A percentile compares a stretch with the other conserved stretches of the same genome.
These are phyloP conservation scores for Pseudocohnilembus persalinus DNA, from an alignment of 169 alveolate genomes.

Conservation along the genomic window DNA sequence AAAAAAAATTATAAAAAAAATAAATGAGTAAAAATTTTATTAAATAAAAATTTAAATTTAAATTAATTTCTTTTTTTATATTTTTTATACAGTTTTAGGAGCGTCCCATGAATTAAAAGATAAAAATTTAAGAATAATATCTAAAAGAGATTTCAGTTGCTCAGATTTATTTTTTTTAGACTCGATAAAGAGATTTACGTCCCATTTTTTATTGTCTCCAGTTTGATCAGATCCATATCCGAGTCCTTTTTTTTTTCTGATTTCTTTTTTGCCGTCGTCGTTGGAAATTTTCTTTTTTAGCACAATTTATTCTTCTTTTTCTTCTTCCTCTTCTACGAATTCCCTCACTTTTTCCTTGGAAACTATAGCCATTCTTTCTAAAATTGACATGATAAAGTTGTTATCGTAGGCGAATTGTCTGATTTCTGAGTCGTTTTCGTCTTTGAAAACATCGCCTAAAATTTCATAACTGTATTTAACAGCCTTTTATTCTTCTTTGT, in stretches of 20 bases:
- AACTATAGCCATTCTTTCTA: conserved; percentile 41
- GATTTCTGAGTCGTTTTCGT: conserved; percentile 15
- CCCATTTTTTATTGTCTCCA: conserved; percentile 81
- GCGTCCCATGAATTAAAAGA: conserved; percentile 57
- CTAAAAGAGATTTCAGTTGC: conserved; percentile 60
- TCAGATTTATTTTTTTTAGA: conserved; percentile 67
- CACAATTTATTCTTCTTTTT: conserved; percentile 29
- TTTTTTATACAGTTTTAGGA: conserved; percentile 13
- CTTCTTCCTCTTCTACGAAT: conserved; percentile 42
- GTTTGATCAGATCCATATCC: conserved; percentile 84
- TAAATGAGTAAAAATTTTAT: too few relatives aligned
- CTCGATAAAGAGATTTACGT: conserved; percentile 70
- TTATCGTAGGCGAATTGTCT: conserved; percentile 22
- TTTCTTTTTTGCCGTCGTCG: conserved; percentile 32
- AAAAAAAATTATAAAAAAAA: not conserved
- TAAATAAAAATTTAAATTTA: too few relatives aligned
- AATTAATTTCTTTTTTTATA: not conserved
- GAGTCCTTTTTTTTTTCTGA: conserved; percentile 52
- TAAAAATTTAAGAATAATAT: conserved; percentile 64
- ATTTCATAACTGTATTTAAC: conserved; percentile 24
- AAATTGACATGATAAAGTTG: conserved; percentile 12
- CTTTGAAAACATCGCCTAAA: conserved; percentile 13
- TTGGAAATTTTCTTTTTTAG: conserved; percentile 28
- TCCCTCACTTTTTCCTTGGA: conserved; percentile 48
- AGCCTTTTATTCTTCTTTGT: conserved; percentile 37